Conservation (phyloP, 2,329 filamentous ascomycete genomes). For the Xylaria polymorpha region DNA sequence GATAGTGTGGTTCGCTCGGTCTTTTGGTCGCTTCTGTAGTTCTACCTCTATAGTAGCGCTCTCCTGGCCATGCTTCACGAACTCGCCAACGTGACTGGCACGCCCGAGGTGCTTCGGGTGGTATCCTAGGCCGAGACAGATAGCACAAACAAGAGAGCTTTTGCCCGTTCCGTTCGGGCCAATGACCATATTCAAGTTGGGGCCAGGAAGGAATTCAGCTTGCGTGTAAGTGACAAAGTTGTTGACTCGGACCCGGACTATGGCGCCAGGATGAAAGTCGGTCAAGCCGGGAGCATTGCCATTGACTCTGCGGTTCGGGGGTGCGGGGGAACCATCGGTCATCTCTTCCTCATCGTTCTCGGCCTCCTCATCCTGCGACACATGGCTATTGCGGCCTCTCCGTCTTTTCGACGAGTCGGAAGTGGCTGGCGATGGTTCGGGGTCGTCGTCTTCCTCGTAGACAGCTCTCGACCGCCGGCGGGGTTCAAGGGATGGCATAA, state of each 20-base stretch:
- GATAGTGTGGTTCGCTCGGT: conserved; percentile 76
- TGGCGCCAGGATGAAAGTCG: conserved; percentile 78
- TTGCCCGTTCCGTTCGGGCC: conserved; percentile 99
- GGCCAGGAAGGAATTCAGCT: conserved; percentile 90
- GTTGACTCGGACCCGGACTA: conserved; percentile 84
- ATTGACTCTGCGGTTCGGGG: conserved; percentile 27
- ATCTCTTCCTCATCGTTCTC: conserved; percentile 31
- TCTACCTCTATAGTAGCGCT: conserved; percentile 91
- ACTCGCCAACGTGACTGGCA: conserved; percentile 85
- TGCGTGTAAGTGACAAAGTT: conserved; percentile 97
- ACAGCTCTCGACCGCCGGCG: conserved; percentile 59
- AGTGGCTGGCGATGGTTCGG: conserved; percentile 45
- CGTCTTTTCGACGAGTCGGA: conserved; percentile 47
- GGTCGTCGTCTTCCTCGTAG: conserved; percentile 54
- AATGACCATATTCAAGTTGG: conserved; percentile 97
- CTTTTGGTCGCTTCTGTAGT: conserved; percentile 72
- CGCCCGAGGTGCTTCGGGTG: conserved; percentile 84
- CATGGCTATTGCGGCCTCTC: conserved; percentile 29
- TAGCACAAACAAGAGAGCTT: conserved; percentile 95
- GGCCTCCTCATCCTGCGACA: conserved; percentile 24
- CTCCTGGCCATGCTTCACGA: conserved; percentile 87
- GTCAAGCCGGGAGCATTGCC: conserved; percentile 14
- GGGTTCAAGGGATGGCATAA: conserved; percentile 48
- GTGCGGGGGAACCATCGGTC: conserved; percentile 28
- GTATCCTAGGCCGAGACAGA: conserved; percentile 92